phyloP scores from a whole-genome alignment of 2,329 filamentous ascomycete genomes.

The Fusarium devonianum region DNA sequence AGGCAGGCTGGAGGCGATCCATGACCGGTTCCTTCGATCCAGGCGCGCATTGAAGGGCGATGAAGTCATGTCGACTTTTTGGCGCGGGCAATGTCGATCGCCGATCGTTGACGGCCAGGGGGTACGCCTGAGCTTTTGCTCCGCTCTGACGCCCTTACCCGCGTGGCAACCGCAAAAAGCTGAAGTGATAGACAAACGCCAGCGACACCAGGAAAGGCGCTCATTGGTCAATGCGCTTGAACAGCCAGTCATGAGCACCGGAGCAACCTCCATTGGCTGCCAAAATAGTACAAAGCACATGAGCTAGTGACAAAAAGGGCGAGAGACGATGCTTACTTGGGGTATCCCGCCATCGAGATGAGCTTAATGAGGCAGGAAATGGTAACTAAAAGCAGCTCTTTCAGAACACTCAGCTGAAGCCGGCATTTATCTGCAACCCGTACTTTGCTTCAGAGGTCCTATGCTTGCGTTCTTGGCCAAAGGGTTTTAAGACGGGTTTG shows the following conservation, averaged over 20 bases:
- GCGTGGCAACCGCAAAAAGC: slow-evolving; percentile 3
- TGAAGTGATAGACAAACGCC: neutral
- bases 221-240: no score
- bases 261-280: neutral
- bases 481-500: no score
- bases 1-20: slow-evolving; percentile 21
- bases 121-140: slow-evolving; percentile 27
- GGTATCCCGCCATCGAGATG: slow-evolving; percentile 12
- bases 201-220: neutral
- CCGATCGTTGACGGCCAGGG: slow-evolving; percentile 22
- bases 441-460: slow-evolving; percentile 2
- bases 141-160: slow-evolving; percentile 26
- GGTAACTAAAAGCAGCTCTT: neutral
- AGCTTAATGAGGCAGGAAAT: no score
- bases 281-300: neutral
- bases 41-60: slow-evolving; percentile 15
- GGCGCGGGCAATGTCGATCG: slow-evolving; percentile 24
- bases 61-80: slow-evolving; percentile 38
- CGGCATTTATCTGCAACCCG: neutral
- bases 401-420: slow-evolving; percentile 7
- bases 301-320: neutral
- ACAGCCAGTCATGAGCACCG: neutral
- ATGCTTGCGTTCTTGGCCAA: neutral
- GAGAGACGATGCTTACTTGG: slow-evolving; percentile 1
- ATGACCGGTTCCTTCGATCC: slow-evolving; percentile 33